These are phyloP conservation scores for Breynia disticha DNA, from an alignment of 441 rosid species.

Conservation along the genomic window DNA sequence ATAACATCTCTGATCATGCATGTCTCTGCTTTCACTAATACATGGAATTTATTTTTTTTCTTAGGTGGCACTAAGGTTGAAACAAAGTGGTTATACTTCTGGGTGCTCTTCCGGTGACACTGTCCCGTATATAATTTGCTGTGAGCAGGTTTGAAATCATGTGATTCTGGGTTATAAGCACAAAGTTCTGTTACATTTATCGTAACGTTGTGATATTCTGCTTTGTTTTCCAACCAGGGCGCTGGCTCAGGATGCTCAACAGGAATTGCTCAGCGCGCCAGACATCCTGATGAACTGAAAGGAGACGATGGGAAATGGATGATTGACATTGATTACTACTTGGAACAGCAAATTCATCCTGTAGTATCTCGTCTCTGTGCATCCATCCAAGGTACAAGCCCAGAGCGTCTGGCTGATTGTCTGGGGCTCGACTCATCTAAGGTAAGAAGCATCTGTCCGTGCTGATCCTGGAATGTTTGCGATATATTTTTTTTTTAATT, in stretches of 20 bases:
- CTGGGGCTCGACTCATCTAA: conserved; percentile 92
- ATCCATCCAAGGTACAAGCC: conserved; percentile 93
- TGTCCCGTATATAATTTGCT: conserved; percentile 84
- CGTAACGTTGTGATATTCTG: conserved; percentile 7
- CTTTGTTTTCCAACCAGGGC: conserved; percentile 39
- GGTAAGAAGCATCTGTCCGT: conserved; percentile 37
- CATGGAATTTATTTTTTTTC: conserved; percentile 15
- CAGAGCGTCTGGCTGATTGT: conserved; percentile 91
- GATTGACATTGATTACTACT: conserved; percentile 91
- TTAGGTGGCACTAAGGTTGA: conserved; percentile 87
- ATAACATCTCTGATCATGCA: no score
- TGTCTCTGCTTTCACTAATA: no score
- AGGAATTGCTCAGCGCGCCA: conserved; percentile 92
- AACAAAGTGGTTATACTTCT: conserved; percentile 70
- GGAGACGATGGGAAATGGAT: conserved; percentile 72
- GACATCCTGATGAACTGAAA: conserved; percentile 94
- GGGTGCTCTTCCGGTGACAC: conserved; percentile 90
- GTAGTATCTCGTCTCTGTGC: conserved; percentile 92
- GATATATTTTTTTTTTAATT: conserved; percentile 10
- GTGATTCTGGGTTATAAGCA: conserved; percentile 3
- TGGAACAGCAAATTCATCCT: conserved; percentile 99
- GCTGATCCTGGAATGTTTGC: conserved; percentile 6
- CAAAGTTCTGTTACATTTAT: conserved; percentile 2
- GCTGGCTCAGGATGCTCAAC: conserved; percentile 40
- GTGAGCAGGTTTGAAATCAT: conserved; percentile 67